Conservation (phyloP, 345 rosid species). For the Trapa bicornis region DNA sequence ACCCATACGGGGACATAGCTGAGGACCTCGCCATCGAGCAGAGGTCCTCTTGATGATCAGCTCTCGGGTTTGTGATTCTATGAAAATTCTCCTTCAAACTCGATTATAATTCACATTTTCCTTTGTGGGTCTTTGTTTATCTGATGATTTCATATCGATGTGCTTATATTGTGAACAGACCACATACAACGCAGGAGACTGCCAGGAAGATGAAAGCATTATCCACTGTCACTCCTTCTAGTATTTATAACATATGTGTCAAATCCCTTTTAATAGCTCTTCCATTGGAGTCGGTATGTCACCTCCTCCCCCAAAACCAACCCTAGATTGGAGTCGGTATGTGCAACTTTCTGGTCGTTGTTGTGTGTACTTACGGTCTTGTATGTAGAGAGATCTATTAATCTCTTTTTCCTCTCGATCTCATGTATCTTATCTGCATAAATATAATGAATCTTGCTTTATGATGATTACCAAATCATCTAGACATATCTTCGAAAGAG, state of each 20-base stretch:
- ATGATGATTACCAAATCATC: neutral
- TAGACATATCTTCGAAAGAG: neutral
- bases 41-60: constrained; percentile 1
- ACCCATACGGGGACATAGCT: constrained; percentile 38
- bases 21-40: constrained; percentile 59
- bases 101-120: neutral
- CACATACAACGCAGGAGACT: neutral
- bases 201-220: neutral
- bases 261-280: neutral
- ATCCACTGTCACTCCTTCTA: neutral
- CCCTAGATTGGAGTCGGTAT: neutral
- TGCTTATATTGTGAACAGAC: neutral
- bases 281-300: neutral
- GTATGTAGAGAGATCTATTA: neutral
- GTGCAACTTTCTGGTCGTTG: neutral
- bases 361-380: neutral
- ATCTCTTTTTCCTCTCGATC: neutral
- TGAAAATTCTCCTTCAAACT: neutral
- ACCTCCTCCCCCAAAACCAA: no score
- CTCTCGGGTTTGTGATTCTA: neutral
- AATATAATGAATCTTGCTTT: neutral
- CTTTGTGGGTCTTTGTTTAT: neutral
- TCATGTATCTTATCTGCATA: neutral
- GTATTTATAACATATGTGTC: neutral
- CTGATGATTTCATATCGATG: neutral